A percentile compares a stretch with the other conserved stretches of the same genome.
Conservation (phyloP, 768 basidiomycete genomes). For the Tulasnella sp. region DNA sequence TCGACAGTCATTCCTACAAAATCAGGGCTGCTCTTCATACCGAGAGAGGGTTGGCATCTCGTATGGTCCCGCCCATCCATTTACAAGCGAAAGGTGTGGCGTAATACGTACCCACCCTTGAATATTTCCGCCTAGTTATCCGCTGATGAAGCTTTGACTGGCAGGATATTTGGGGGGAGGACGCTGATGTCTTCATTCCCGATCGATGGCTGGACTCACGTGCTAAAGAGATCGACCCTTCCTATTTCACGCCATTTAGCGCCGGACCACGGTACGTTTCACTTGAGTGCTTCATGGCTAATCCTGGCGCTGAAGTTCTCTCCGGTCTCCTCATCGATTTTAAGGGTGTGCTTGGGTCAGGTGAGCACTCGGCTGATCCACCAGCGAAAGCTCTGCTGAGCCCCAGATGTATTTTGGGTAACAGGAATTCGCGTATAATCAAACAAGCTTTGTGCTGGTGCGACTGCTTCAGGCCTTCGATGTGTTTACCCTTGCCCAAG, state of each 20-base stretch:
- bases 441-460: conserved; percentile 17
- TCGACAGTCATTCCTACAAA: conserved; percentile 1
- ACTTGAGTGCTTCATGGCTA: not conserved
- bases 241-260: conserved; percentile 11
- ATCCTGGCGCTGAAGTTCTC: not conserved
- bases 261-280: conserved; percentile 12
- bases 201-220: conserved; percentile 24
- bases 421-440: conserved; percentile 18
- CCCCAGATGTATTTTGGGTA: no score
- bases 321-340: not conserved
- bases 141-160: no score
- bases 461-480: conserved; percentile 13
- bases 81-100: conserved; percentile 21
- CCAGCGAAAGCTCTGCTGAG: no score
- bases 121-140: no score
- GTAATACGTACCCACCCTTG: no score
- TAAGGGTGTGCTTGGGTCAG: conserved; percentile 15
- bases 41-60: conserved; percentile 1
- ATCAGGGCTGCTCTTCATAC: conserved; percentile 17
- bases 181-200: conserved; percentile 26
- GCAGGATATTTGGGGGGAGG: conserved; percentile 30
- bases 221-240: not conserved
- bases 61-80: conserved; percentile 16
- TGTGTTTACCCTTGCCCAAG: conserved; percentile 5
- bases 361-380: not conserved